Base-by-base conservation (phyloP, 495 filamentous ascomycete species). In the Talaromyces stipitatus region DNA sequence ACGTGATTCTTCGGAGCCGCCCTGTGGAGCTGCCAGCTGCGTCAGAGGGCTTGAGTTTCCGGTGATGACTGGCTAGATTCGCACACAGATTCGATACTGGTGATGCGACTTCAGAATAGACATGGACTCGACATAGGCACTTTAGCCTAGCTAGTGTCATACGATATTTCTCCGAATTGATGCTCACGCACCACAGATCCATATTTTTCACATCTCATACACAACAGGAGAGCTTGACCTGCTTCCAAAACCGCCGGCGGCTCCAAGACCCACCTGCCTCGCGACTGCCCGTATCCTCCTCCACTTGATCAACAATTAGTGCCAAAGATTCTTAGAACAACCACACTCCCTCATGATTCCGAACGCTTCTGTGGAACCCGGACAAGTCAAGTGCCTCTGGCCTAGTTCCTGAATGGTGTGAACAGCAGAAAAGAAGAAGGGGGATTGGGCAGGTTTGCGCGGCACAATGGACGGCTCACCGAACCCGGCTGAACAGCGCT, bases 401-500 rank as follows among this genome's bases (percentile, higher is more conserved):
- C 36, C 16, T 41, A 18, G 7, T 18, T 9, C 16, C n/a, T 54
- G 20, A 20, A 54, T 54, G 51, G 32, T 54, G 14, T 33, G 36
- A 55, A 23, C 16, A 30, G 48, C 48, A 43, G 36, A 18, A 18
- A 14, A 55, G 11, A 43, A 23, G 33, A 30, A 28, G 24, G 22
- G 28, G 54, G 16, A 45, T 26, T 3, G 54, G n/a, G 32, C 1
- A 46, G 54, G 18, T 55, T 71, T 69, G 62, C 59, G 72, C 64
- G 63, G 64, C 64, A 66, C 60, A 54, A 71, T 71, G 68, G 64
- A 64, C 64, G 66, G 66, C 64, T 72, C 64, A 60, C 64, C 59
- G 79, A 78, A 62, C 61, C 64, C 59, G 80, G 78, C 65, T 78
- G 83, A 57, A 80, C 84, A 61, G 36, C 54, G 23, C 29, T 88